phyloP scores from a whole-genome alignment of 495 filamentous ascomycete species.

The Hyaloscypha variabilis region DNA sequence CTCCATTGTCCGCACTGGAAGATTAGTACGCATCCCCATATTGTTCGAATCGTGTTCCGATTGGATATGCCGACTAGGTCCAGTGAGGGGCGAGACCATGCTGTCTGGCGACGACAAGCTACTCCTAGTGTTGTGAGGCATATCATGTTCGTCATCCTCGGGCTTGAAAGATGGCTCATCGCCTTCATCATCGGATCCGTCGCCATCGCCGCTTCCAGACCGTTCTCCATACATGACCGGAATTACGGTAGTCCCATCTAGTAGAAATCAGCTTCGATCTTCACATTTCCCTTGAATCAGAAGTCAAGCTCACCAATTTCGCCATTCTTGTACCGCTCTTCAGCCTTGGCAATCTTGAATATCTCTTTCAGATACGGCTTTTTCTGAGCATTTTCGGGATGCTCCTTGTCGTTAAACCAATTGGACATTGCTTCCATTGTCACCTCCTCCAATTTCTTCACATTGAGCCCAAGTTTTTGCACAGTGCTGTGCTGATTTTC shows the following conservation, averaged over 20 bases:
- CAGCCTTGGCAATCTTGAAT: constrained; percentile 64
- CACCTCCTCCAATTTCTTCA: constrained; percentile 47
- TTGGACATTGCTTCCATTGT: constrained; percentile 47
- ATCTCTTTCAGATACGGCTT: constrained; percentile 60
- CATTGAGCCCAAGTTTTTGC: constrained; percentile 34
- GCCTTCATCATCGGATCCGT: constrained; percentile 27
- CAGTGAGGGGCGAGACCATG: constrained; percentile 9
- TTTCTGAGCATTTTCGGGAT: constrained; percentile 44
- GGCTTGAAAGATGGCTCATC: constrained; percentile 12
- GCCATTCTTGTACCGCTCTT: constrained; percentile 61
- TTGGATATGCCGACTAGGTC: constrained; percentile 1
- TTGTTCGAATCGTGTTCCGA: background rate
- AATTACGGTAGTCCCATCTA: constrained; percentile 25
- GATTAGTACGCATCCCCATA: background rate
- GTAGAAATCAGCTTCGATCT: constrained; percentile 4
- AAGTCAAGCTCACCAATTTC: constrained; percentile 57
- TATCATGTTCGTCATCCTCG: constrained; percentile 20
- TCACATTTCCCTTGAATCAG: background rate
- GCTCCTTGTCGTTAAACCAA: constrained; percentile 47
- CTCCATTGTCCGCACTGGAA: constrained; percentile 5
- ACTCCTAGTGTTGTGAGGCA: background rate
- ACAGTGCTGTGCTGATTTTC: constrained; percentile 38
- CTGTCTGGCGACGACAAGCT: constrained; percentile 23
- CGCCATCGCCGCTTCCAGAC: constrained; percentile 5
- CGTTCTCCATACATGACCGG: constrained; percentile 29